Evolutionary conservation across 2,329 filamentous ascomycete genomes (phyloP), one percentile per base, ranked within the genome.

Genomic region (Erysiphe pulchra): DNA sequence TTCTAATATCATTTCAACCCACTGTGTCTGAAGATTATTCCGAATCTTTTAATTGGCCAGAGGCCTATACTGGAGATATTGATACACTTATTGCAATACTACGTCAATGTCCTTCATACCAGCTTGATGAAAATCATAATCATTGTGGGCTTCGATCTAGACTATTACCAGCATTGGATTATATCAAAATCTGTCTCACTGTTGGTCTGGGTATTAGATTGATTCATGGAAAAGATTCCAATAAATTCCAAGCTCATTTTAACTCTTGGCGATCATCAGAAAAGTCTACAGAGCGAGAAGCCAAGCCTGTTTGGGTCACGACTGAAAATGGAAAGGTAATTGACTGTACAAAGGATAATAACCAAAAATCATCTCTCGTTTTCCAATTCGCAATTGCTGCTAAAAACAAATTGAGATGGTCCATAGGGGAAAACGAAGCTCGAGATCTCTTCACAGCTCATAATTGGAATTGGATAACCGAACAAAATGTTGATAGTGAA

Each of bases 111-210:
- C 75, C 80, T 1, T 69, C 67, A 46, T 85, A 85, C 55, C 80
- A 85, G 57, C 69, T 85, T 48, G 78, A 86, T 58, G 70, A 69
- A 51, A 66, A 83, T 55, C 80, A 86, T 57, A 67, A 67, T 1
- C 79, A 84, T 57, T 86, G 80, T 55, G 80, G 80, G 1, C 64
- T 82, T 34, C 65, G 78, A 40, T 73, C 71, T 2, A 67, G 74
- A 16, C 59, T 84, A 3, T 61, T 80, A 36, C 76, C 78, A 8
- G 66, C 80, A 3, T 59, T 84, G 14, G 75, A 80, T 46, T 70
- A 75, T 45, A 61, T 85, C 30, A 67, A 73, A 47, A 58, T 63
- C n/a, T 68, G 74, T 62, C 58, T 76, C 4, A 65, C 66, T 40
- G 48, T 46, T 11, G 53, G 54, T 2, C 46, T 54, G 3, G 54